Evolutionary conservation across 768 basidiomycete genomes (phyloP), one percentile per base, ranked within the genome.

Genomic region (Phlegmacium glaucopus): DNA sequence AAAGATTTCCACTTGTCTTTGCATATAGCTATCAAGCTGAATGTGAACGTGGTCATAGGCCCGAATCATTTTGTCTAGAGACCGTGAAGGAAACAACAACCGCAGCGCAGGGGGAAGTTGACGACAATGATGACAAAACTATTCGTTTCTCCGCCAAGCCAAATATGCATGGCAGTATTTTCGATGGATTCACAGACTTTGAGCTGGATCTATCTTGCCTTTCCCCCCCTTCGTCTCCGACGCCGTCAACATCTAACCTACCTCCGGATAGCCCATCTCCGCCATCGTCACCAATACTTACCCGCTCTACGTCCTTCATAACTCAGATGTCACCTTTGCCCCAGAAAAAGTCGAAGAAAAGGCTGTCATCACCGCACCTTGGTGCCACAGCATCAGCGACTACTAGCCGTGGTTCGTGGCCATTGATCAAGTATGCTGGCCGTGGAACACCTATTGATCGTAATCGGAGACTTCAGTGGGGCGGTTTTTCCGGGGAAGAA

Each of bases 391-490:
- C 64, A 5, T 51, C 62, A 1, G 55, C 66, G 0, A 59, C 67
- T 0, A 52, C 61, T n/a, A 52, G 63, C 10, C 59, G 69, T 8
- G 71, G 72, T 5, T 72, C 77, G 1, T 75, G 73, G 72, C 75
- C 75, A 0, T 59, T 72, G 13, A 58, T 70, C 32, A 64, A 63
- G 39, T 75, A 75, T 50, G 69, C 76, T 6, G 76, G 74, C 9
- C 65, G 75, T 16, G 76, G 76, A 1, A 79, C 77, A 1, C 77
- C 75, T 1, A 67, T 77, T 13, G 76, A 77, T 52, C 68, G 61
- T 12, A 68, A 58, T 29, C 62, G 76, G 43, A 59, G 70, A 18
- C 62, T 68, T 17, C 71, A 77, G 55, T 79, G 76, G 77, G 71
- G 69, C 22, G 73, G 66, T 1, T 47, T 67, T 6, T 62, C 62